Evolutionary conservation across 2,329 filamentous ascomycete genomes (phyloP).

Genomic region (Dactylellina cionopaga): DNA sequence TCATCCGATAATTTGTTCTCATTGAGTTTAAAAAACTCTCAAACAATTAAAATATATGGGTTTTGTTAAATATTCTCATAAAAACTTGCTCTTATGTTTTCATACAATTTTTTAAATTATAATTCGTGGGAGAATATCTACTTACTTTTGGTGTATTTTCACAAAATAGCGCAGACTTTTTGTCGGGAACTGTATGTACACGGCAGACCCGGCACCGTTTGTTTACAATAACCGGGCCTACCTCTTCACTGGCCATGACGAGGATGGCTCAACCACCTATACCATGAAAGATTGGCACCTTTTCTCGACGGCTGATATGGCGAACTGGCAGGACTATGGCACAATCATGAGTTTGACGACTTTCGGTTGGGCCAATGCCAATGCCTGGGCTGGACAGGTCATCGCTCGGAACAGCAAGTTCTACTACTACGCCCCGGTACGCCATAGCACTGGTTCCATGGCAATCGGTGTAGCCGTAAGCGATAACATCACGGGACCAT

Average conservation of each 20-base stretch:
- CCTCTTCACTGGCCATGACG: conserved; percentile 59
- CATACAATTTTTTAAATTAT: no score
- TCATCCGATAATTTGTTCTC: no score
- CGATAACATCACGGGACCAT: conserved; percentile 60
- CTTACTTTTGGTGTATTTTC: no score
- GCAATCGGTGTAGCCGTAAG: conserved; percentile 60
- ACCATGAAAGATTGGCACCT: conserved; percentile 60
- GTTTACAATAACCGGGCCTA: conserved; percentile 58
- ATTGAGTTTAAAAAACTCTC: no score
- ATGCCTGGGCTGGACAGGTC: conserved; percentile 60
- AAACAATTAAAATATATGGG: no score
- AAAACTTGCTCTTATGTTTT: no score
- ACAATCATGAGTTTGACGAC: conserved; percentile 56
- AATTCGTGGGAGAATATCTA: no score
- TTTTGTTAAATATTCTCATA: no score
- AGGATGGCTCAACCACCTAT: conserved; percentile 56
- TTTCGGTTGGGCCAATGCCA: conserved; percentile 59
- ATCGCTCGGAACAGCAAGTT: conserved; percentile 59
- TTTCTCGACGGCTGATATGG: conserved; percentile 59
- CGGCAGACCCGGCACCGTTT: conserved; percentile 58
- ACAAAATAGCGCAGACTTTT: no score
- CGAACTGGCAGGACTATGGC: conserved; percentile 60
- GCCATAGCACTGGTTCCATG: conserved; percentile 54
- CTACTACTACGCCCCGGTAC: conserved; percentile 59
- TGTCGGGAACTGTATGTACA: no score